Conservation (phyloP, 805 yeast species). For the Zygoascus ofunaensis region DNA sequence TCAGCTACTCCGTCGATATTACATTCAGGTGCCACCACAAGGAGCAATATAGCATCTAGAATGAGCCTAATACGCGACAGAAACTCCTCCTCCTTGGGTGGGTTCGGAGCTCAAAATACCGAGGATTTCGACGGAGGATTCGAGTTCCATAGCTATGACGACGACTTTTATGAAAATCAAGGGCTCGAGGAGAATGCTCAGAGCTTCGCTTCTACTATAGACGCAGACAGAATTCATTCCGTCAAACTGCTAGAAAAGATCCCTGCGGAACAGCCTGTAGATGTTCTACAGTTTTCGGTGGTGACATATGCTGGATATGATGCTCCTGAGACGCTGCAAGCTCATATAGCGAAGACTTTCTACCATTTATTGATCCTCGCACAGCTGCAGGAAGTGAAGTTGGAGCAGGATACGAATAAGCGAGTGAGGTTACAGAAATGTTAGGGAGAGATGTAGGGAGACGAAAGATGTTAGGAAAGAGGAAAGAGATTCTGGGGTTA, state of each 20-base stretch:
- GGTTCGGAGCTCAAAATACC: not conserved
- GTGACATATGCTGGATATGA: not conserved
- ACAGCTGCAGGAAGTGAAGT: not conserved
- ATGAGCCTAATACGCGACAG: not conserved
- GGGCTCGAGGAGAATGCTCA: not conserved
- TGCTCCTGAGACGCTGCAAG: not conserved
- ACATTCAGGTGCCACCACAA: not conserved
- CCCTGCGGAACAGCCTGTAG: not conserved
- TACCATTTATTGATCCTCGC: conserved; percentile 7
- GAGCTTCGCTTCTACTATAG: not conserved
- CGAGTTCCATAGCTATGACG: too few species aligned
- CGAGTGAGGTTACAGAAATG: too few species aligned
- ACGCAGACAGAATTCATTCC: not conserved
- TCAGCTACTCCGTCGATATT: not conserved
- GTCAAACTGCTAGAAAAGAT: conserved; percentile 1
- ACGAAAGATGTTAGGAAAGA: too few species aligned
- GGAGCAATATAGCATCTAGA: not conserved
- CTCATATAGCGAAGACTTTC: conserved; percentile 1
- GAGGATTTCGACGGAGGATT: not conserved
- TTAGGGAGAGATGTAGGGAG: too few species aligned
- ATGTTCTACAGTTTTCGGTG: not conserved
- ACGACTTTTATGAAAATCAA: not conserved
- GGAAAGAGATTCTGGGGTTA: too few species aligned
- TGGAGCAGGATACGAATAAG: conserved; percentile 2
- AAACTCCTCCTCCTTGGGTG: not conserved